Base-by-base conservation (phyloP, 139 green algal genomes). In the Deuterostichococcus epilithicus region DNA sequence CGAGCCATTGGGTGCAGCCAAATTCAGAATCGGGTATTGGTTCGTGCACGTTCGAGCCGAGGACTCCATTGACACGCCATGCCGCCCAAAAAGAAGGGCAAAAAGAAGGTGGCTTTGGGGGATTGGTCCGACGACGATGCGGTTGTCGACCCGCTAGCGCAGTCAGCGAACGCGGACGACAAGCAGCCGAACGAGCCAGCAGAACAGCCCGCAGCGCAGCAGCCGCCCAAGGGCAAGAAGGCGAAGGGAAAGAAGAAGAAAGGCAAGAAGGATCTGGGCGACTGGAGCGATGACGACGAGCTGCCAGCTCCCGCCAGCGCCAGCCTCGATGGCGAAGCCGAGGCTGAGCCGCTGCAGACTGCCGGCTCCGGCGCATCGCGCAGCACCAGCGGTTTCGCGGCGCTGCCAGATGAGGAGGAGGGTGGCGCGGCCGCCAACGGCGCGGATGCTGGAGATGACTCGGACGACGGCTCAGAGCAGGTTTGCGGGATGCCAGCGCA, bases 251-350 rank as follows among this genome's bases (percentile, higher is more conserved):
- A 87, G 74, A 95, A 93, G 78, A 87, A 90, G 74, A 75, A 91
- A 71, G 84, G 78, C 45, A 93, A 92, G 69, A 90, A 91, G 80
- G 69, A 23, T 72, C 72, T 1, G 74, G 60, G 22, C 76, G 65
- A 23, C 88, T 88, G 68, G 76, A 84, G 59, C 22, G 89, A 94
- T 73, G 85, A 92, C 35, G 87, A 90, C n/a, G 66, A 84, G 3
- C 81, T 81, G 58, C 22, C 63, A 13, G 15, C 71, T n/a, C 73
- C 74, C 15, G 74, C 44, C 25, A 72, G 20, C 3, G 44, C 28
- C 26, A 63, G 76, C 2, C 74, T 39, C 0, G 68, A 80, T 10
- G 74, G 84, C 22, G 75, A 73, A n/a, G 75, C 68, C 15, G 68
- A 36, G 23, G 18, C 18, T 58, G 68, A 34, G 6, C 15, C 68